phyloP scores from a whole-genome alignment of 805 yeast species.

The Hanseniaspora clermontiae region DNA sequence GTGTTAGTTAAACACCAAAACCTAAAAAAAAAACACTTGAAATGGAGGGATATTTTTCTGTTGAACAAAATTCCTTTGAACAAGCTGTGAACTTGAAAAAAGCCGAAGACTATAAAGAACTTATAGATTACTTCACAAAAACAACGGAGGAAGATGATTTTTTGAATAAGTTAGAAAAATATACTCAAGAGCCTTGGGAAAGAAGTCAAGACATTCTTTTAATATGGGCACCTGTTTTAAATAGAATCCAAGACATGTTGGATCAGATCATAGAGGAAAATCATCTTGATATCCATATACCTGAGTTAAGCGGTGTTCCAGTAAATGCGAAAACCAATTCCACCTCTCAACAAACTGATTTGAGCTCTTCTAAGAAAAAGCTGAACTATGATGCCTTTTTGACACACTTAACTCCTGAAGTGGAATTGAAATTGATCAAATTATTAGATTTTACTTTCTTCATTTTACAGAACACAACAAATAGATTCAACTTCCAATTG shows the following conservation, averaged over 20 bases:
- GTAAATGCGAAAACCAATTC: not conserved
- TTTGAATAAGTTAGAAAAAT: constrained; percentile 27
- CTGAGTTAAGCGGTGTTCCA: constrained; percentile 1
- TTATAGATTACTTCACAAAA: constrained; percentile 30
- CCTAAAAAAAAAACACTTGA: not conserved
- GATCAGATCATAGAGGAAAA: constrained; percentile 44
- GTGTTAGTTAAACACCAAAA: not conserved
- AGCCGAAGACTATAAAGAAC: constrained; percentile 25
- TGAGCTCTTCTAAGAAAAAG: constrained; percentile 22
- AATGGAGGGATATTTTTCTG: not conserved
- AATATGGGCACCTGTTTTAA: constrained; percentile 66
- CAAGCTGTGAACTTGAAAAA: constrained; percentile 24
- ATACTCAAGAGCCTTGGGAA: constrained; percentile 38
- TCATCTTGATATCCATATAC: constrained; percentile 22
- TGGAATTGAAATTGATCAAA: constrained; percentile 37
- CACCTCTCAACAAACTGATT: constrained; percentile 15
- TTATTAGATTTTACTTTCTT: constrained; percentile 50
- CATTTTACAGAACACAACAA: constrained; percentile 56
- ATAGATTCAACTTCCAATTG: constrained; percentile 56
- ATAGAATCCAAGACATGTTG: constrained; percentile 58
- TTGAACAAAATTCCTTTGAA: constrained; percentile 24
- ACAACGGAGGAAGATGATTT: constrained; percentile 31
- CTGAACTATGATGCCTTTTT: constrained; percentile 29
- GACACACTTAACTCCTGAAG: constrained; percentile 33
- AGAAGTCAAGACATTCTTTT: constrained; percentile 56